Percentiles rank a stretch among this genome's conserved stretches.
These are phyloP conservation scores for Enterospora canceri DNA, from an alignment of 371 early-diverging fungal species.

Conservation along the genomic window DNA sequence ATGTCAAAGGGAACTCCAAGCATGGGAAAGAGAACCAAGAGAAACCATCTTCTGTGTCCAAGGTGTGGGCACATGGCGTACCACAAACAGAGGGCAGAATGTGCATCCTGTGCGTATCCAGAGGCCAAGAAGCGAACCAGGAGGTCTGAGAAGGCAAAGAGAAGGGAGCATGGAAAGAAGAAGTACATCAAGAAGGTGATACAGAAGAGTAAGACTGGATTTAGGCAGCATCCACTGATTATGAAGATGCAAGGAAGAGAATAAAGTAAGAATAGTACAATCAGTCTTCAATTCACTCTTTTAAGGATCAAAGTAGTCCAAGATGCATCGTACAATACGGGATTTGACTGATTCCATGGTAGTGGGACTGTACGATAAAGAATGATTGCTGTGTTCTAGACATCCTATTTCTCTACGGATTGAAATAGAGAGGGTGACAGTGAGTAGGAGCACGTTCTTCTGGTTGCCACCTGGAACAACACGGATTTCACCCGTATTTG, in stretches of 20 bases:
- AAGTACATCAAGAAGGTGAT: conserved; percentile 68
- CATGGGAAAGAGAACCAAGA: conserved; percentile 97
- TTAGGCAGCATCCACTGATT: conserved; percentile 22
- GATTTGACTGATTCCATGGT: too few relatives aligned
- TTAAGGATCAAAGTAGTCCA: too few relatives aligned
- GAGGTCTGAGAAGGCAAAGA: conserved; percentile 84
- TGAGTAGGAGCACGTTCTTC: too few relatives aligned
- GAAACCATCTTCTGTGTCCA: conserved; percentile 90
- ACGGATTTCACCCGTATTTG: too few relatives aligned
- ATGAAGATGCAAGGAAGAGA: background rate
- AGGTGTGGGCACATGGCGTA: conserved; percentile 90
- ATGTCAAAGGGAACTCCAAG: conserved; percentile 83
- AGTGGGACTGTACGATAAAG: too few relatives aligned
- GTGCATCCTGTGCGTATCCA: conserved; percentile 95
- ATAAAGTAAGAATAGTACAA: too few relatives aligned
- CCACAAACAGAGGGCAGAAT: conserved; percentile 97
- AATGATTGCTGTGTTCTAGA: too few relatives aligned
- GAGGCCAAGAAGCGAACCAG: conserved; percentile 77
- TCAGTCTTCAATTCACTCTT: too few relatives aligned
- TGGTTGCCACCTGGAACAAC: too few relatives aligned
- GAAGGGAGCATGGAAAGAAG: conserved; percentile 94
- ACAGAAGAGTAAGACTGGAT: conserved; percentile 20
- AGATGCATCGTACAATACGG: too few relatives aligned
- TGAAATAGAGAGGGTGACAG: too few relatives aligned
- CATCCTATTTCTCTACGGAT: too few relatives aligned